These are phyloP conservation scores for Gillenia trifoliata DNA, from an alignment of 306 rosid genomes.

Conservation along the genomic window DNA sequence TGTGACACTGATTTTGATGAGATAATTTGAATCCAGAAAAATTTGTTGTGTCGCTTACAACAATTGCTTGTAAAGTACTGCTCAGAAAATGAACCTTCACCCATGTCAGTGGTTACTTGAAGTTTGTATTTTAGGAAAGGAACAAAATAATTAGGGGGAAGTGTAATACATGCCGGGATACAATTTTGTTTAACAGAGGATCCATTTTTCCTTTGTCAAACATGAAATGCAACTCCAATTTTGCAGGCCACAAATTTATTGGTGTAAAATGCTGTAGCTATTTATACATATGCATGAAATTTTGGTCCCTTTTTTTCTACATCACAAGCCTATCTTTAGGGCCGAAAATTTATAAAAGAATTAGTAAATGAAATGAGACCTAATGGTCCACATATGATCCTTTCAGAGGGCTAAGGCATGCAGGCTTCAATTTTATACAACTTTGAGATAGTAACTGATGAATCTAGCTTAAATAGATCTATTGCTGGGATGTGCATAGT, in stretches of 20 bases:
- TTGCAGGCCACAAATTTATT: background rate
- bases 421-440: background rate
- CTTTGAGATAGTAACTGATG: background rate
- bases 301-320: background rate
- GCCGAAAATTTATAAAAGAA: background rate
- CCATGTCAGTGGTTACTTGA: background rate
- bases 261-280: background rate
- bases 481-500: background rate
- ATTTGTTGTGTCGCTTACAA: background rate
- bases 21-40: background rate
- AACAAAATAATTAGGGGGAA: background rate
- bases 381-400: background rate
- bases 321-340: background rate
- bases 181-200: background rate
- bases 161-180: background rate
- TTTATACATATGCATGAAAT: background rate
- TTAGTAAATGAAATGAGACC: background rate
- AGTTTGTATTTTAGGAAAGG: background rate
- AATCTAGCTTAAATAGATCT: background rate
- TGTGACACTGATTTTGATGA: conserved; percentile 8
- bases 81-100: background rate
- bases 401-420: background rate
- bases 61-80: background rate
- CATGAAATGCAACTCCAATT: background rate
- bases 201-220: background rate